Base-by-base conservation (phyloP, 1,284 basidiomycete species). In the Sporisorium scitamineum region DNA sequence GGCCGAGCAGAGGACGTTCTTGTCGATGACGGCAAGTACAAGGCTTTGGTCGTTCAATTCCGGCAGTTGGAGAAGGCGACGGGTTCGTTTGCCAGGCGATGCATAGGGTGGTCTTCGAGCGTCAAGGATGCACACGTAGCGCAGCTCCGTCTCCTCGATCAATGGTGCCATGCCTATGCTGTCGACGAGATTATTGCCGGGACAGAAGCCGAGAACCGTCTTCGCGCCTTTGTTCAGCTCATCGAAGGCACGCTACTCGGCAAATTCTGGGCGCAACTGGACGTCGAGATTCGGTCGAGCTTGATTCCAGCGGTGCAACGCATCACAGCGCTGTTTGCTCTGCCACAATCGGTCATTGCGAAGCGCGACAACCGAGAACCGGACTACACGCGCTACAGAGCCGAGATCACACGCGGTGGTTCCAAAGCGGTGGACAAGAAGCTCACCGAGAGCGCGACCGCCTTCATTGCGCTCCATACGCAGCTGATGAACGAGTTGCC, bases 401-500 rank as follows among this genome's bases (percentile, higher is more conserved):
- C 63, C 37, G 70, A 78, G 42, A 59, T 65, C 18, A 18, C 70
- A 7, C 73, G 70, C 32, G 37, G 48, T 20, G 53, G 64, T 5
- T 27, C 50, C 50, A 80, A 77, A 57, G 16, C 67, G 26, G 54
- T 70, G 34, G 70, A 80, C 66, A 63, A 73, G 32, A 76, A 74
- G 69, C 63, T 75, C 29, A 45, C 72, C 22, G 78, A 78, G 26
- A 81, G 81, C 22, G 85, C 85, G 5, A 79, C 79, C 18, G 82
- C 84, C 14, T 87, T 86, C 59, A 59, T 84, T 39, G 82, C 85
- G 13, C 72, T 87, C 18, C 85, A 86, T 51, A 66, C 77, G 2
- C 86, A 86, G 68, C 84, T 87, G 26, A 74, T 85, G 60, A 82
- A 86, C 44, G 86, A 87, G 62, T 76, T 87, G 22, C 86, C 86